Evolutionary conservation across 177 flowering plant species (phyloP).

Genomic region (Vitis hybrid): DNA sequence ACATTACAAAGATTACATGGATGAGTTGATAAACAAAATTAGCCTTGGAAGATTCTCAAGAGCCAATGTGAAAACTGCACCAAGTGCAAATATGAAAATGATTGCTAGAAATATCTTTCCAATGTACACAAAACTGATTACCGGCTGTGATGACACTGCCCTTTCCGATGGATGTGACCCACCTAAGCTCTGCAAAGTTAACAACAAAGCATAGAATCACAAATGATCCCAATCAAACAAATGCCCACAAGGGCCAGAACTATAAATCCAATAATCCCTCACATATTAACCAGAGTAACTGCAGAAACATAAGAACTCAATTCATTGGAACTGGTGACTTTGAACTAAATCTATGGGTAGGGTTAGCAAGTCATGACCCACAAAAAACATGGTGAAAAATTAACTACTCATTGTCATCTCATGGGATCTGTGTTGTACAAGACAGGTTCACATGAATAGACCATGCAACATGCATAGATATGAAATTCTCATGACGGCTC

Average conservation of each 20-base stretch:
- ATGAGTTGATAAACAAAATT: slow-evolving; percentile 32
- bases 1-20: slow-evolving; percentile 9
- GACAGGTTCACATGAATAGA: too few relatives aligned
- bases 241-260: not conserved
- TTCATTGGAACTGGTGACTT: too few relatives aligned
- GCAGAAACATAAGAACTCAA: too few relatives aligned
- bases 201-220: not conserved
- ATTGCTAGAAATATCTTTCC: slow-evolving; percentile 55
- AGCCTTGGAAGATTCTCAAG: slow-evolving; percentile 60
- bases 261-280: too few relatives aligned
- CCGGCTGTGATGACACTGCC: slow-evolving; percentile 4
- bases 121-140: slow-evolving; percentile 24
- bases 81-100: slow-evolving; percentile 45
- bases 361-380: too few relatives aligned
- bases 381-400: too few relatives aligned
- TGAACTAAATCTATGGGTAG: too few relatives aligned
- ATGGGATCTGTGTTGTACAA: too few relatives aligned
- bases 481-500: too few relatives aligned
- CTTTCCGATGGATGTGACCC: slow-evolving; percentile 8
- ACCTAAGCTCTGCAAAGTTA: slow-evolving; percentile 28
- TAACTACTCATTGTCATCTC: too few relatives aligned
- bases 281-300: too few relatives aligned
- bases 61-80: slow-evolving; percentile 44
- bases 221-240: not conserved
- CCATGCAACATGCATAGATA: too few relatives aligned